Evolutionary conservation across 78 protist species (phyloP).

Genomic region (Pirum gemmata): DNA sequence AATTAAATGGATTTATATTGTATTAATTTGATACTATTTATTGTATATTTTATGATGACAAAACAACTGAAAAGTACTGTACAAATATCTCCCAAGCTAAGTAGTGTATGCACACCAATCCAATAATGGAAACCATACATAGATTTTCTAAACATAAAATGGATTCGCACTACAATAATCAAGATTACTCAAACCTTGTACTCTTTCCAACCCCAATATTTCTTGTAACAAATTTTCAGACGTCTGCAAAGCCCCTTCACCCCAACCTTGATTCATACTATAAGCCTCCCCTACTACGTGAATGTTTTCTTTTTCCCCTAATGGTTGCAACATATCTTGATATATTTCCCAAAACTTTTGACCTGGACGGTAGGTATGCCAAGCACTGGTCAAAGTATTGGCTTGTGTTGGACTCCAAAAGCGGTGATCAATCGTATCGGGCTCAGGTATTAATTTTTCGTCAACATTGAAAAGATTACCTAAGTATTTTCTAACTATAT

Average conservation of each 20-base stretch:
- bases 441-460: neutral
- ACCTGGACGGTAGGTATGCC: constrained; percentile 17
- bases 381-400: neutral
- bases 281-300: constrained; percentile 39
- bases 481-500: neutral
- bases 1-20: too few species aligned
- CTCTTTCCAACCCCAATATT: neutral
- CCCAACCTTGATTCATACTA: constrained; percentile 9
- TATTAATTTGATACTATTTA: too few species aligned
- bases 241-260: constrained; percentile 11
- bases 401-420: neutral
- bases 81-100: too few species aligned
- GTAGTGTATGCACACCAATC: too few species aligned
- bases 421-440: constrained; percentile 24
- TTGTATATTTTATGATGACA: too few species aligned
- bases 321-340: constrained; percentile 9
- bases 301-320: constrained; percentile 19
- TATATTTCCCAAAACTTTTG: constrained; percentile 16
- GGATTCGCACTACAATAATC: neutral
- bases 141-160: too few species aligned
- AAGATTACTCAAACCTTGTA: neutral
- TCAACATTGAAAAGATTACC: neutral
- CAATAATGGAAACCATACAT: too few species aligned
- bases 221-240: neutral
- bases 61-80: too few species aligned